Percentiles rank a stretch among this genome's conserved stretches.
Conservation (phyloP, 1,284 basidiomycete genomes). For the Inonotus obliquus region DNA sequence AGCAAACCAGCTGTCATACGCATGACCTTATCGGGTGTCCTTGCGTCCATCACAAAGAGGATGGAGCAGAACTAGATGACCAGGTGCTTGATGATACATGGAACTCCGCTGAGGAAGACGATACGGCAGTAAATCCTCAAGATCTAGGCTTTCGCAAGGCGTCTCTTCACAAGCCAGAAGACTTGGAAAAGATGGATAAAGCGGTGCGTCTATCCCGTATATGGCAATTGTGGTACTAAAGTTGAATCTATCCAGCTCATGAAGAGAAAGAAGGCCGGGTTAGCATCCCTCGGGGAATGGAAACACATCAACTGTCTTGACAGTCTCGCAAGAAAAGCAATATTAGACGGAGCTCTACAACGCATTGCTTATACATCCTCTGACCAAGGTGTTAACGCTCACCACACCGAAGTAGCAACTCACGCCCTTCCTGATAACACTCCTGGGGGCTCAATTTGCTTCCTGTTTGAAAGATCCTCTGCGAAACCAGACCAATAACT, state of each 20-base stretch:
- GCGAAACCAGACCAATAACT: slow-evolving; percentile 13
- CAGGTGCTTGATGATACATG: slow-evolving; percentile 22
- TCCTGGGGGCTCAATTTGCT: slow-evolving; percentile 65
- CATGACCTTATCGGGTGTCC: slow-evolving; percentile 82
- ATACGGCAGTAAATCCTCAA: slow-evolving; percentile 27
- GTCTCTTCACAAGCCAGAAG: slow-evolving; percentile 54
- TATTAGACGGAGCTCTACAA: slow-evolving; percentile 42
- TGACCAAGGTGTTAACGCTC: neutral
- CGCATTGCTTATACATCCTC: neutral
- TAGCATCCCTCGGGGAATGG: slow-evolving; percentile 86
- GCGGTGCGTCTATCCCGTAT: slow-evolving; percentile 37
- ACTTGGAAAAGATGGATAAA: slow-evolving; percentile 47
- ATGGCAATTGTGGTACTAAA: neutral
- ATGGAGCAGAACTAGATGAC: slow-evolving; percentile 21
- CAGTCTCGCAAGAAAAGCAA: slow-evolving; percentile 37
- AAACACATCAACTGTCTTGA: slow-evolving; percentile 76
- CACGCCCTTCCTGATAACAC: slow-evolving; percentile 33
- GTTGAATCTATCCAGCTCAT: slow-evolving; percentile 45
- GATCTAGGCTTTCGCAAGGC: slow-evolving; percentile 65
- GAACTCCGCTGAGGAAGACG: slow-evolving; percentile 36
- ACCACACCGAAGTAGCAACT: neutral
- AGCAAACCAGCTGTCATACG: slow-evolving; percentile 82
- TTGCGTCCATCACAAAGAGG: slow-evolving; percentile 41
- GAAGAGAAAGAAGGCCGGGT: slow-evolving; percentile 68
- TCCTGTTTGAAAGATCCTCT: slow-evolving; percentile 60